Evolutionary conservation across 2,329 filamentous ascomycete genomes (phyloP).

Genomic region (Akanthomyces muscarius): DNA sequence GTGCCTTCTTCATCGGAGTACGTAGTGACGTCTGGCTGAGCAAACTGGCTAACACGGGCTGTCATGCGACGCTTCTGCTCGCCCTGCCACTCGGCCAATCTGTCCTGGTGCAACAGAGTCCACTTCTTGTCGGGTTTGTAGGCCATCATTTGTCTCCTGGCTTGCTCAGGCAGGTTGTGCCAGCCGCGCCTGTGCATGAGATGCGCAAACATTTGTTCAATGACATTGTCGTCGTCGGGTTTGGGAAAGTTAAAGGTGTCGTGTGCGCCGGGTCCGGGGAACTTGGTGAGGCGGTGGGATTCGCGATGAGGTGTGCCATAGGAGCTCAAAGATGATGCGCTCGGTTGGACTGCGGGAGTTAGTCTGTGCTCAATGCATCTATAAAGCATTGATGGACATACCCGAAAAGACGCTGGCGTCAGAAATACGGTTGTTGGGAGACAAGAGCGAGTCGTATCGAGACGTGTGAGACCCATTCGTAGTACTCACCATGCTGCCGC

Average conservation of each 20-base stretch:
- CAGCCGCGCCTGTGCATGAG: constrained; percentile 97
- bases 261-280: constrained; percentile 35
- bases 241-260: constrained; percentile 62
- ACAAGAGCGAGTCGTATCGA: constrained; percentile 61
- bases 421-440: constrained; percentile 55
- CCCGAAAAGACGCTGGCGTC: constrained; percentile 57
- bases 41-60: constrained; percentile 66
- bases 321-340: constrained; percentile 54
- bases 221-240: constrained; percentile 74
- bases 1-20: constrained; percentile 91
- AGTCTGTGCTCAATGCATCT: constrained; percentile 29
- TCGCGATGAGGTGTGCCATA: constrained; percentile 50
- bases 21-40: constrained; percentile 65
- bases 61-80: constrained; percentile 85
- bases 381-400: constrained; percentile 32
- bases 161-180: constrained; percentile 95
- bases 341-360: constrained; percentile 44
- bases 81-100: constrained; percentile 86
- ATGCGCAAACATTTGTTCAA: constrained; percentile 87
- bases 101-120: constrained; percentile 94
- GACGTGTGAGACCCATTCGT: constrained; percentile 50
- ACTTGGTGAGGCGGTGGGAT: constrained; percentile 54
- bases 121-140: constrained; percentile 95
- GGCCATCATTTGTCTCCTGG: constrained; percentile 89
- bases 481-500: constrained; percentile 51